These are phyloP conservation scores for Stagonosporopsis vannaccii DNA, from an alignment of 2,329 filamentous ascomycete genomes.

Conservation along the genomic window DNA sequence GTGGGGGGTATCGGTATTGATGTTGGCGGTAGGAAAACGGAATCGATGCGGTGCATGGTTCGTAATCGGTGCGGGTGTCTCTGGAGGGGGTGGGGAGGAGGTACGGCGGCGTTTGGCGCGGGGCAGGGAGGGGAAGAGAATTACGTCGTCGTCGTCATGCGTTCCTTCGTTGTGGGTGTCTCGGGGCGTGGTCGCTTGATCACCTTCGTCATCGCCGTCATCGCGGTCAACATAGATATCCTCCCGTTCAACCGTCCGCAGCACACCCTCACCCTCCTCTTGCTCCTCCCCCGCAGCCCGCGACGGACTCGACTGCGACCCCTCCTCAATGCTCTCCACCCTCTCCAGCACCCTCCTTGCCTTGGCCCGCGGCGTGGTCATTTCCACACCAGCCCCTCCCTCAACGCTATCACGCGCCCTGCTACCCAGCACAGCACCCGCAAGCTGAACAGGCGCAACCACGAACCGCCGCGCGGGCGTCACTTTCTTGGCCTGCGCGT, in stretches of 20 bases:
- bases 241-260: conserved; percentile 26
- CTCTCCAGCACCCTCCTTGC: conserved; percentile 22
- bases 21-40: conserved; percentile 25
- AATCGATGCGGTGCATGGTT: conserved; percentile 37
- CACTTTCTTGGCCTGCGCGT: conserved; percentile 22
- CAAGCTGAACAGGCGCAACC: conserved; percentile 27
- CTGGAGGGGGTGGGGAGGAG: not conserved
- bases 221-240: not conserved
- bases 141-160: conserved; percentile 36
- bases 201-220: conserved; percentile 9
- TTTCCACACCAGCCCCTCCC: not conserved
- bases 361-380: not conserved
- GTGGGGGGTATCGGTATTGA: conserved; percentile 11
- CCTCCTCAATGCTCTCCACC: conserved; percentile 46
- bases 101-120: conserved; percentile 37
- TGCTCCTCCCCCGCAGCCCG: conserved; percentile 13
- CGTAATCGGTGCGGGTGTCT: not conserved
- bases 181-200: not conserved
- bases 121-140: conserved; percentile 32
- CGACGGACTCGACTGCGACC: conserved; percentile 26
- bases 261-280: conserved; percentile 5
- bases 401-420: too few relatives aligned
- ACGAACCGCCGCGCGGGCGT: conserved; percentile 47
- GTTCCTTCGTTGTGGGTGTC: conserved; percentile 23
- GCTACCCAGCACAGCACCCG: too few relatives aligned